These are phyloP conservation scores for Zygoascus bituminiphila DNA, from an alignment of 805 yeast genomes.

Conservation along the genomic window DNA sequence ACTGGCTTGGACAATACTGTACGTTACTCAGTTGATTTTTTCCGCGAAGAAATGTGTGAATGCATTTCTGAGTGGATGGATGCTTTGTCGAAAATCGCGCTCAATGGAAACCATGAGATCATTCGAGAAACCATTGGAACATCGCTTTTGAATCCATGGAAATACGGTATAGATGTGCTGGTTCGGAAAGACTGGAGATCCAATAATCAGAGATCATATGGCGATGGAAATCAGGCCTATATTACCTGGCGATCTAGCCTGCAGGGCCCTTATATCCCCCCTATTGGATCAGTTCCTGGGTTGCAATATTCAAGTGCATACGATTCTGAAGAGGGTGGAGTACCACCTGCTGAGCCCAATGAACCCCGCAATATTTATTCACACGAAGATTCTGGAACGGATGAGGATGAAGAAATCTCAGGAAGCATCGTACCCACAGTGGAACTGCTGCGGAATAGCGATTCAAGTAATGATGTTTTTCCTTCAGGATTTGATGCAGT, in stretches of 20 bases:
- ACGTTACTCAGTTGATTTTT: slow-evolving; percentile 56
- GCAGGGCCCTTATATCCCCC: slow-evolving; percentile 15
- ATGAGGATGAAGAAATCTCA: not conserved
- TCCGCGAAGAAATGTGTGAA: slow-evolving; percentile 73
- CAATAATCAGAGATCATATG: not conserved
- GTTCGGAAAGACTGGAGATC: not conserved
- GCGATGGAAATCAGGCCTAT: slow-evolving; percentile 5
- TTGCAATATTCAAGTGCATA: slow-evolving; percentile 2
- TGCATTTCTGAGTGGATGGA: slow-evolving; percentile 61
- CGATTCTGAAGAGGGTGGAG: not conserved
- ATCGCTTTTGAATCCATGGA: slow-evolving; percentile 58
- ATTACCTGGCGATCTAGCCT: slow-evolving; percentile 6
- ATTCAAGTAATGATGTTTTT: not conserved
- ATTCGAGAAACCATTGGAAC: slow-evolving; percentile 45
- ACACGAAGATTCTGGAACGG: not conserved
- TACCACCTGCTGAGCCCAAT: not conserved
- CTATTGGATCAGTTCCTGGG: not conserved
- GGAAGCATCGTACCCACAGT: not conserved
- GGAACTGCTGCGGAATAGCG: not conserved
- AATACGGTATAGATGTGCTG: slow-evolving; percentile 36
- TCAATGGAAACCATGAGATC: slow-evolving; percentile 41
- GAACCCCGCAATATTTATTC: not conserved
- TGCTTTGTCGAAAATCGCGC: slow-evolving; percentile 47
- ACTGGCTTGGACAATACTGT: slow-evolving; percentile 64
- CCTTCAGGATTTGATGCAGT: not conserved